These are phyloP conservation scores for Aspergillus chevalieri DNA, from an alignment of 2,329 filamentous ascomycete genomes.

Conservation along the genomic window DNA sequence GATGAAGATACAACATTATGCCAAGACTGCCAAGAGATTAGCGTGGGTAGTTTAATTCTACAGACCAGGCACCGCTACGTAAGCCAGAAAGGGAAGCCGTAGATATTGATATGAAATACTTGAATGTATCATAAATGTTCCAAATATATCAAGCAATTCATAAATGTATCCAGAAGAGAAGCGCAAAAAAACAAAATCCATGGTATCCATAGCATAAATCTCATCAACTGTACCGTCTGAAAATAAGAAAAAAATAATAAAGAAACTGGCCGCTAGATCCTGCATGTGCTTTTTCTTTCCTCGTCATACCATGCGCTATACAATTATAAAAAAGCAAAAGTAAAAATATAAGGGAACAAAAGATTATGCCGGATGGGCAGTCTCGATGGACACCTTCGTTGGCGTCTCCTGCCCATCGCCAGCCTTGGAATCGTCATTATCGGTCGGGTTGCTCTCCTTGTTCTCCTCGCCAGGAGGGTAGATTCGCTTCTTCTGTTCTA, in stretches of 20 bases:
- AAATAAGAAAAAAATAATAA: conserved; percentile 5
- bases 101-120: neutral
- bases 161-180: neutral
- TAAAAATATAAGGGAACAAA: conserved; percentile 1
- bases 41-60: too few species aligned
- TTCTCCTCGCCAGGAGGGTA: conserved; percentile 37
- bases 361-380: conserved; percentile 1
- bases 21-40: too few species aligned
- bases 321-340: conserved; percentile 1
- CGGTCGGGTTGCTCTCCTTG: conserved; percentile 11
- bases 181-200: conserved; percentile 7
- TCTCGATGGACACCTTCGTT: neutral
- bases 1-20: too few species aligned
- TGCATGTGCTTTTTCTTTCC: too few species aligned
- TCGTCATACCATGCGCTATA: neutral
- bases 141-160: neutral
- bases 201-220: conserved; percentile 24
- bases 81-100: too few species aligned
- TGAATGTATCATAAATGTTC: neutral
- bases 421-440: conserved; percentile 5
- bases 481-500: conserved; percentile 63
- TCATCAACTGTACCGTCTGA: conserved; percentile 11
- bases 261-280: neutral
- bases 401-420: neutral
- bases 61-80: too few species aligned